phyloP scores from a whole-genome alignment of 352 stramenopile genomes.

The Blastocystis sp. region DNA sequence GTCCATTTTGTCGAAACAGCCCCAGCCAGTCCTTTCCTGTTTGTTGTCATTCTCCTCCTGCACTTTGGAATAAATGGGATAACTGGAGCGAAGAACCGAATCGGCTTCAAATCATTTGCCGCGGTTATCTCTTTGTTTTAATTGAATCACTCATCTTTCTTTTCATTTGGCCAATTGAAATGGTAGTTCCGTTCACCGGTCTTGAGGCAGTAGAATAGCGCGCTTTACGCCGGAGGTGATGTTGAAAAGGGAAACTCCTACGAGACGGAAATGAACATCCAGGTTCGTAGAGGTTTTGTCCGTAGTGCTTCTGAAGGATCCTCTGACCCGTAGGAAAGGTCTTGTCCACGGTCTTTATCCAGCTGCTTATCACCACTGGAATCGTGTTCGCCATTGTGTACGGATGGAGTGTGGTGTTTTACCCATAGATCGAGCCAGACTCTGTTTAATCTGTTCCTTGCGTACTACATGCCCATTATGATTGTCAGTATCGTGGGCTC shows the following conservation, averaged over 20 bases:
- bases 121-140: too few relatives aligned
- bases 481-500: conserved; percentile 19
- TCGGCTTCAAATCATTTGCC: neutral
- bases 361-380: conserved; percentile 22
- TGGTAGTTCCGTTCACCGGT: too few relatives aligned
- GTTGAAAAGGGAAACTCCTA: conserved; percentile 2
- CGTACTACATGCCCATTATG: conserved; percentile 11
- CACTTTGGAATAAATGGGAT: neutral
- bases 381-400: conserved; percentile 1
- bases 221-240: neutral
- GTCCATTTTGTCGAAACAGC: conserved; percentile 25
- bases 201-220: too few relatives aligned
- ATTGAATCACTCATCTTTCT: too few relatives aligned
- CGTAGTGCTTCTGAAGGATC: conserved; percentile 5
- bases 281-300: conserved; percentile 16
- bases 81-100: conserved; percentile 14
- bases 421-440: neutral
- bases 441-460: neutral
- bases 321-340: conserved; percentile 19
- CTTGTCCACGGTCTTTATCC: conserved; percentile 5
- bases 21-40: neutral
- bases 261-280: conserved; percentile 23
- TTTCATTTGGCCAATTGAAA: too few relatives aligned
- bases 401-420: neutral
- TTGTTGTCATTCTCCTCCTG: neutral